Base-by-base conservation (phyloP, 2,329 filamentous ascomycete species). In the Aspergillus tubingensis region DNA sequence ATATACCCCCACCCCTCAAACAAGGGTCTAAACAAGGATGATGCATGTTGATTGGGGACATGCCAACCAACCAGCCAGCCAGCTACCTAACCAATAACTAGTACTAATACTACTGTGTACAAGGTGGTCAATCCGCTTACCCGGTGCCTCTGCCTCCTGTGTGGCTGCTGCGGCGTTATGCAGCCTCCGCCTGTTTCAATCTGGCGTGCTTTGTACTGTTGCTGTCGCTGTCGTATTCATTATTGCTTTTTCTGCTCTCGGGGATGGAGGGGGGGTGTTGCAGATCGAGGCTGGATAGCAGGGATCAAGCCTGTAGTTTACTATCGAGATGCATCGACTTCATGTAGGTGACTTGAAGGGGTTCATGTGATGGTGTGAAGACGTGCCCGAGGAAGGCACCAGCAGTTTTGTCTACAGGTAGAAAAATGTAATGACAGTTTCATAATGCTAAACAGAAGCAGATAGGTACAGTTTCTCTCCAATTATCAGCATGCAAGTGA, bases 381-480 rank as follows among this genome's bases (percentile, higher is more conserved):
- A 11, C 11, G 11, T 11, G 27, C 27, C 8, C 27, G 10, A 25
- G 27, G 27, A 11, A 32, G 30, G 30, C 38, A 17, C 8, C 19
- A 21, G 43, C 44, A 49, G 23, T 11, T 49, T 7, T 8, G 23
- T 25, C 23, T 30, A 49, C 13, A 13, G 41, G n/a, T 11, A 44
- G 21, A 13, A 41, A 41, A 5, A 8, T 27, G 25, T 27, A 43
- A 19, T 5, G 39, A 43, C 17, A 19, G n/a, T 41, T 43, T 53
- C 51, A 15, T 25, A 21, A 53, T 43, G n/a, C 11, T 25, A 21
- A 43, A 43, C 19, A 47, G 32, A 50, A 53, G 25, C 41, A 52
- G 44, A 57, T 55, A 60, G 44, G 51, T 64, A 64, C 60, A 62
- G 44, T 53, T 60, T 51, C 38, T 51, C 56, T 51, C 56, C 56